Percentiles rank a stretch among this genome's conserved stretches.
phyloP scores from a whole-genome alignment of 176 grass and related monocot genomes.

The Coix lacrymajobi region DNA sequence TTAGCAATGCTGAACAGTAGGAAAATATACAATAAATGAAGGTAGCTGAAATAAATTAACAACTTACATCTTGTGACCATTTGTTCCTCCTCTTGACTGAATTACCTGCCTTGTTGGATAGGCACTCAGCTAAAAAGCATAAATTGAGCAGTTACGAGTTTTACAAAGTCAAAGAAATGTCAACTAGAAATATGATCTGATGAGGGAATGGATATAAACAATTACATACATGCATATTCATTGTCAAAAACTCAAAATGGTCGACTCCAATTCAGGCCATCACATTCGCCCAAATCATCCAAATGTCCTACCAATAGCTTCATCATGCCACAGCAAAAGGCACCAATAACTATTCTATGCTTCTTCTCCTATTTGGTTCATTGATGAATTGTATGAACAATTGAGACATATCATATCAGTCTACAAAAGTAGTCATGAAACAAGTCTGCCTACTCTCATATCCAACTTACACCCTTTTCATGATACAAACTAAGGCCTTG shows the following conservation, averaged over 20 bases:
- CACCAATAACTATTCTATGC: background rate
- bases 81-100: background rate
- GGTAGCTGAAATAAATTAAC: background rate
- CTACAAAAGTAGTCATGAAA: background rate
- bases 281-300: background rate
- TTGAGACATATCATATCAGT: background rate
- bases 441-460: background rate
- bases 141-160: background rate
- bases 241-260: background rate
- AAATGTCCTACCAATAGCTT: background rate
- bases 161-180: background rate
- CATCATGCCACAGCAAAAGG: background rate
- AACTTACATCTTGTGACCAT: conserved; percentile 43
- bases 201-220: background rate
- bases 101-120: background rate
- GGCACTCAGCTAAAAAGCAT: background rate
- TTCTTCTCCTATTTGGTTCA: background rate
- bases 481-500: background rate
- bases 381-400: background rate
- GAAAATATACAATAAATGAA: background rate
- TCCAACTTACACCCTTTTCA: background rate
- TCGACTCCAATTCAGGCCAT: background rate
- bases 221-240: background rate
- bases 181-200: background rate
- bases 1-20: background rate